Conservation (phyloP, 768 basidiomycete species). For the Auricularia sp. region DNA sequence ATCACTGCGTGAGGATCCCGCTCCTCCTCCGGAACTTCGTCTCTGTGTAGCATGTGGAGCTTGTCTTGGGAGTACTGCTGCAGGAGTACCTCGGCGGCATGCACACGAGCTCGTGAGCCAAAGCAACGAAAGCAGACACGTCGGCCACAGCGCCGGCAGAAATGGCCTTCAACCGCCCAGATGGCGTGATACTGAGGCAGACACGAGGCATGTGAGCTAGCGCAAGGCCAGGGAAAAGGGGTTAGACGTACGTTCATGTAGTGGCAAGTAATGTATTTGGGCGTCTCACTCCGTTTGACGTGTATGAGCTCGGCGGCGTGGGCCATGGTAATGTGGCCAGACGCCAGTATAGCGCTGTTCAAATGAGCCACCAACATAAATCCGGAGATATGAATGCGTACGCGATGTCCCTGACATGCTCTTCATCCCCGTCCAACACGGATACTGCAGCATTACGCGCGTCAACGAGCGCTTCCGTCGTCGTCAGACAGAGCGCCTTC, state of each 20-base stretch:
- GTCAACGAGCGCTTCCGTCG: neutral
- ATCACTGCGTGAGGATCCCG: neutral
- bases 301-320: neutral
- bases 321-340: neutral
- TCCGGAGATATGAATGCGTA: neutral
- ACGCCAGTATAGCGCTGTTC: neutral
- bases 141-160: neutral
- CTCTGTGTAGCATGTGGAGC: neutral
- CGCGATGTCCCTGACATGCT: neutral
- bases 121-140: neutral
- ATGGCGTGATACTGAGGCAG: neutral
- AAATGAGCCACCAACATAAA: neutral
- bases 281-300: neutral
- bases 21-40: neutral
- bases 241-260: neutral
- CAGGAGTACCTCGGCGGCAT: neutral
- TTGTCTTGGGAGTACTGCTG: neutral
- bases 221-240: neutral
- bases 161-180: neutral
- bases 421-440: neutral
- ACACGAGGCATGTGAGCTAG: neutral
- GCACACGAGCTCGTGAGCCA: neutral
- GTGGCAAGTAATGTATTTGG: neutral
- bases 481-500: neutral
- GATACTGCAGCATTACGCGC: neutral